These are phyloP conservation scores for Rhodotorula sp. DNA, from an alignment of 1,284 basidiomycete species.

Conservation along the genomic window DNA sequence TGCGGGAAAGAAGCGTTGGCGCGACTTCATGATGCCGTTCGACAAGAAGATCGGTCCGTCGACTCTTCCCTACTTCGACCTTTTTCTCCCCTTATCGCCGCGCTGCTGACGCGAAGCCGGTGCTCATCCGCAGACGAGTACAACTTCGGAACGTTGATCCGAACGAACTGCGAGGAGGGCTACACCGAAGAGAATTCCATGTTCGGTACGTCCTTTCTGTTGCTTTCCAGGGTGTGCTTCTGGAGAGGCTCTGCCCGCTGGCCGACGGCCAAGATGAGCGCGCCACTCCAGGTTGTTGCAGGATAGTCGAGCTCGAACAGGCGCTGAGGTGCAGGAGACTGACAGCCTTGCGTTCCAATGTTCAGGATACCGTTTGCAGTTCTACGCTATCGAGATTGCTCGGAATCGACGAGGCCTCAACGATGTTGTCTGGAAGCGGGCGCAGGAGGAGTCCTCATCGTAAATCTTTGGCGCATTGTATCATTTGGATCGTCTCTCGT, in stretches of 20 bases:
- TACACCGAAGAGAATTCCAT: constrained; percentile 94
- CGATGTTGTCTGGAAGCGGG: constrained; percentile 78
- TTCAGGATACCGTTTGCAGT: constrained; percentile 62
- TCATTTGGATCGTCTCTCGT: not conserved
- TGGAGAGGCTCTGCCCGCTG: no score
- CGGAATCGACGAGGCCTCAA: constrained; percentile 91
- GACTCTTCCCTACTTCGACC: not conserved
- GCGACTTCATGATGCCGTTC: constrained; percentile 81
- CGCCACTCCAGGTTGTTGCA: no score
- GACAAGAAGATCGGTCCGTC: constrained; percentile 53
- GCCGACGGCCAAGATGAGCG: no score
- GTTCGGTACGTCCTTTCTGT: constrained; percentile 62
- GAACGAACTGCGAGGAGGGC: constrained; percentile 74
- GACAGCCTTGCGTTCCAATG: constrained; percentile 59
- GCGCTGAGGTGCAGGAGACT: no score
- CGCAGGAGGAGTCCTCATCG: constrained; percentile 48
- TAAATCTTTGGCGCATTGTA: not conserved
- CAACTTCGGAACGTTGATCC: constrained; percentile 95
- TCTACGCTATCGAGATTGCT: constrained; percentile 93
- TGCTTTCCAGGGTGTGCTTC: not conserved
- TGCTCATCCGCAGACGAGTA: constrained; percentile 69
- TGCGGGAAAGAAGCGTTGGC: constrained; percentile 89
- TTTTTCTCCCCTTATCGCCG: constrained; percentile 55
- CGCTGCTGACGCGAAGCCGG: not conserved
- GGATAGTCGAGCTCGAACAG: no score